Evolutionary conservation across 1,139 yeast species (phyloP).

Genomic region (Pichia sp.): DNA sequence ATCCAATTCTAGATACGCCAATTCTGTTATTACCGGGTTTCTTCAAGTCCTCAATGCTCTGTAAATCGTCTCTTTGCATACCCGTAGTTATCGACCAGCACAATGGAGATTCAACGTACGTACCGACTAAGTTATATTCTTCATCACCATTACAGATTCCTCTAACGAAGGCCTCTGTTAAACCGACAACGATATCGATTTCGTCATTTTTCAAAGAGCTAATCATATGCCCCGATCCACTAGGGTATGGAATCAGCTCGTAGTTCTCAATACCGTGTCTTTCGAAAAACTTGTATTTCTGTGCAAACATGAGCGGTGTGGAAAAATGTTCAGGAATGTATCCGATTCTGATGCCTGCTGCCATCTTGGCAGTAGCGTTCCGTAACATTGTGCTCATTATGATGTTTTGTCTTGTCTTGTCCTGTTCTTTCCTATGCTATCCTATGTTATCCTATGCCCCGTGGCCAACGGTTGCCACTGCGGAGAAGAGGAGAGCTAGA

Average conservation of each 20-base stretch:
- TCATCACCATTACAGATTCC: slow-evolving; percentile 57
- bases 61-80: slow-evolving; percentile 44
- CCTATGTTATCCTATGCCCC: no score
- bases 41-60: slow-evolving; percentile 40
- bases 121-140: slow-evolving; percentile 62
- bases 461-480: no score
- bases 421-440: no score
- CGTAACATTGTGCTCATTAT: no score
- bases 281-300: slow-evolving; percentile 48
- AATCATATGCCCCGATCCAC: slow-evolving; percentile 85
- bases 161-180: slow-evolving; percentile 86
- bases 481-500: no score
- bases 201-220: slow-evolving; percentile 58
- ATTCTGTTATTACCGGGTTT: slow-evolving; percentile 45
- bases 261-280: slow-evolving; percentile 38
- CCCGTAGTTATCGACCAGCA: slow-evolving; percentile 89
- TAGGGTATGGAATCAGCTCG: slow-evolving; percentile 67
- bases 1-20: slow-evolving; percentile 85
- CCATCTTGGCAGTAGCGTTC: no score
- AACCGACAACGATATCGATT: slow-evolving; percentile 75
- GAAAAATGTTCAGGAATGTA: slow-evolving; percentile 90
- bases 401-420: no score
- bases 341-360: no score
- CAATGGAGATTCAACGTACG: slow-evolving; percentile 79
- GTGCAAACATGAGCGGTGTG: slow-evolving; percentile 75